Percentiles rank a stretch among this genome's conserved stretches.
phyloP scores from a whole-genome alignment of 345 rosid genomes.

The Gossypium anomalum region DNA sequence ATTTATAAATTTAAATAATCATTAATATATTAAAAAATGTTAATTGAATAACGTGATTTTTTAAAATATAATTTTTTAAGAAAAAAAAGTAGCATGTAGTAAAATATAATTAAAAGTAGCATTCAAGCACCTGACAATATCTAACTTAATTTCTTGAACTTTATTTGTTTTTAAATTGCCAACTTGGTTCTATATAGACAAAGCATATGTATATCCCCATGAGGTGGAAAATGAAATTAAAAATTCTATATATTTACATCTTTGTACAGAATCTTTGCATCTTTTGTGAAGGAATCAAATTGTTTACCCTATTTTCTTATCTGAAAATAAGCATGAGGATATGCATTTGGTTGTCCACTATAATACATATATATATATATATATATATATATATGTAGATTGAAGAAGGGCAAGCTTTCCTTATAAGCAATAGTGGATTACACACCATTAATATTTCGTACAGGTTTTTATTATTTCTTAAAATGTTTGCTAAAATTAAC shows the following conservation, averaged over 20 bases:
- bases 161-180: not conserved
- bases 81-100: not conserved
- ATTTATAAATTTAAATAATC: too few relatives aligned
- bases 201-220: not conserved
- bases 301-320: slow-evolving; percentile 7
- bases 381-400: not conserved
- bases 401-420: slow-evolving; percentile 2
- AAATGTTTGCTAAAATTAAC: not conserved
- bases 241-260: not conserved
- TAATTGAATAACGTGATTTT: too few relatives aligned
- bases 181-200: not conserved
- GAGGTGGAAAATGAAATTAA: slow-evolving; percentile 8
- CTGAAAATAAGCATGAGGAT: slow-evolving; percentile 7
- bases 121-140: not conserved
- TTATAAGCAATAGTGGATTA: slow-evolving; percentile 25
- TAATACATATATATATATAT: not conserved
- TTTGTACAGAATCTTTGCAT: slow-evolving; percentile 13
- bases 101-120: not conserved
- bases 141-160: not conserved
- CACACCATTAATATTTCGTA: slow-evolving; percentile 7
- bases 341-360: slow-evolving; percentile 17
- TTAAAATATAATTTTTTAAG: too few relatives aligned
- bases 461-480: not conserved
- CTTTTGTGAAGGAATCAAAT: slow-evolving; percentile 9
- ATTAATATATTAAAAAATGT: too few relatives aligned